phyloP scores from a whole-genome alignment of 345 rosid genomes.

The Camelina neglecta region DNA sequence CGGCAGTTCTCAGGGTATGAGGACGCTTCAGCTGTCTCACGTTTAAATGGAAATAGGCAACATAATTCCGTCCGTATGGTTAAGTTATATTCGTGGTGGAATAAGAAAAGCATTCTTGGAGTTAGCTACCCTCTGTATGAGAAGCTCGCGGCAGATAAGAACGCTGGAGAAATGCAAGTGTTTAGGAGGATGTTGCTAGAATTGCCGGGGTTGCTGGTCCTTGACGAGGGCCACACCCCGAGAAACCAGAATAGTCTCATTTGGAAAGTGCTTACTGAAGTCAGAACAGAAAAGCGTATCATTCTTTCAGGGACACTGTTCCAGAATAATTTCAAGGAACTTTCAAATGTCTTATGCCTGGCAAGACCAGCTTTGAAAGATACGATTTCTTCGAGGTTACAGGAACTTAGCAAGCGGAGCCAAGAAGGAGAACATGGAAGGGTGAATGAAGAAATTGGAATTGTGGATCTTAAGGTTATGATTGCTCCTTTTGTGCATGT shows the following conservation, averaged over 20 bases:
- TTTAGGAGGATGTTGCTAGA: constrained; percentile 51
- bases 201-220: constrained; percentile 59
- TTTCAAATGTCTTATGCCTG: constrained; percentile 61
- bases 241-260: constrained; percentile 59
- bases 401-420: constrained; percentile 41
- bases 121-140: constrained; percentile 66
- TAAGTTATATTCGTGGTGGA: constrained; percentile 69
- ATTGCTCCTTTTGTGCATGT: constrained; percentile 76
- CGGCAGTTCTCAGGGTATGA: constrained; percentile 54
- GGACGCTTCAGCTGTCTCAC: constrained; percentile 38
- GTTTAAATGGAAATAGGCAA: background rate
- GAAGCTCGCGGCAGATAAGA: constrained; percentile 48
- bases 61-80: constrained; percentile 47
- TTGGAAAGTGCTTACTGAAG: constrained; percentile 63
- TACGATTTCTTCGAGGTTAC: constrained; percentile 28
- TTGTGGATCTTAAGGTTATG: constrained; percentile 39
- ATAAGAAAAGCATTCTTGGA: constrained; percentile 57
- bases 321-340: constrained; percentile 79
- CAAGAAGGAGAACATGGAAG: constrained; percentile 46
- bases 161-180: background rate
- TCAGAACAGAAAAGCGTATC: constrained; percentile 61
- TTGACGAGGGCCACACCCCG: constrained; percentile 87
- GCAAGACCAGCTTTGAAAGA: constrained; percentile 54
- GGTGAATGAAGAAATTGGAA: constrained; percentile 46
- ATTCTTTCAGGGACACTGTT: constrained; percentile 87